These are phyloP conservation scores for Triadica sebifera DNA, from an alignment of 345 rosid species.

Conservation along the genomic window DNA sequence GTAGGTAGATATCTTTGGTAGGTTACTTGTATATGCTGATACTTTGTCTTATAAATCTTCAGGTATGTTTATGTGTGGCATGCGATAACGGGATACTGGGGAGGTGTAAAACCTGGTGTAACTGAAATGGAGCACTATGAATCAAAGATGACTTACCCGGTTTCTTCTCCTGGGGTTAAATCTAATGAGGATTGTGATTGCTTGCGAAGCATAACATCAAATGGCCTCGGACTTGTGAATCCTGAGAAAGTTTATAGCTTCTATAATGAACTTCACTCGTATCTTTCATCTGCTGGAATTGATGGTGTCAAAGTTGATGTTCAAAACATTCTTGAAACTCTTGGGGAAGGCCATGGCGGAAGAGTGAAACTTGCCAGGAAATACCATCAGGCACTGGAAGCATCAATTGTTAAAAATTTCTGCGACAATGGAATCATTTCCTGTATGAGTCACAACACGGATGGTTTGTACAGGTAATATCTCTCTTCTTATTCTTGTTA, in stretches of 20 bases:
- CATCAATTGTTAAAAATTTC: slow-evolving; percentile 59
- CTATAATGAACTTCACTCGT: slow-evolving; percentile 68
- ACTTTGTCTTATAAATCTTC: slow-evolving; percentile 6
- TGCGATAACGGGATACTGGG: slow-evolving; percentile 74
- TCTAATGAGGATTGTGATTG: slow-evolving; percentile 53
- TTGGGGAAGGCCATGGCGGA: slow-evolving; percentile 63
- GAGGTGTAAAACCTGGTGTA: slow-evolving; percentile 51
- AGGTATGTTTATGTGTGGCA: slow-evolving; percentile 65
- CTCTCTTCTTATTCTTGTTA: not conserved
- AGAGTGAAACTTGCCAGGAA: slow-evolving; percentile 64
- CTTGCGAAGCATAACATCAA: slow-evolving; percentile 43
- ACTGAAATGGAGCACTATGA: slow-evolving; percentile 56
- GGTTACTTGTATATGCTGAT: not conserved
- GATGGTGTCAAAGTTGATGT: slow-evolving; percentile 86
- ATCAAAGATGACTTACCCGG: slow-evolving; percentile 48
- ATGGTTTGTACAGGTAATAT: slow-evolving; percentile 57
- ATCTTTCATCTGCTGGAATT: slow-evolving; percentile 66
- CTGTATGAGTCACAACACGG: slow-evolving; percentile 75
- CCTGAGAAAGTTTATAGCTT: slow-evolving; percentile 66
- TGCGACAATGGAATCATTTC: slow-evolving; percentile 53
- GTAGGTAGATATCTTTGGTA: not conserved
- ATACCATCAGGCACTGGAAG: slow-evolving; percentile 66
- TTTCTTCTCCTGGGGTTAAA: slow-evolving; percentile 60
- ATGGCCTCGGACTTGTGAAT: slow-evolving; percentile 74
- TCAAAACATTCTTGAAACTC: slow-evolving; percentile 72